Base-by-base conservation (phyloP, 257 asterid genomes). In the Ilex aquifolium region DNA sequence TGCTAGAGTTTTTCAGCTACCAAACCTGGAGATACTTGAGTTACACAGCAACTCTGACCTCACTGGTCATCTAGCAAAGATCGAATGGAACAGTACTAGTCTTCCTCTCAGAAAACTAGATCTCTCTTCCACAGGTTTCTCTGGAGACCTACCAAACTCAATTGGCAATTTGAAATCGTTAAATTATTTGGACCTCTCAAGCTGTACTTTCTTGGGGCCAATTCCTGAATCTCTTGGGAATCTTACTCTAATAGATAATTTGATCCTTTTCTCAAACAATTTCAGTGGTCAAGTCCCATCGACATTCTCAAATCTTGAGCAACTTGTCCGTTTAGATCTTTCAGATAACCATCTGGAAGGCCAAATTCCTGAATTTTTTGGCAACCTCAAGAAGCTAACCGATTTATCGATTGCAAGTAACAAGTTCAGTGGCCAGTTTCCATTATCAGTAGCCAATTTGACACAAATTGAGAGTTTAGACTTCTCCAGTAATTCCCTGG, bases 191-290 rank as follows among this genome's bases (percentile, higher is more conserved):
- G 67, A 48, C 39, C 53, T 74, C 57, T 64, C 69, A 39, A 2
- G 46, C 57, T 64, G 74, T 61, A 59, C 64, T 29, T 64, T 65
- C 48, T 67, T 49, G 61, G 72, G 77, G 21, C 15, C 46, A 27
- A 63, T 75, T 63, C 77, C 80, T 46, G 44, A 44, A 59, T 58
- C 80, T 44, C 50, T 71, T 8, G 68, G 68, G 30, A 61, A 75
- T 51, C 76, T 75, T 21, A 63, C 44, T 11, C 21, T 63, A 31
- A 52, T 71, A 55, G 32, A 40, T 16, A 3, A 10, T 16, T 63
- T 71, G 46, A 6, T 12, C 13, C 71, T 75, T 48, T 46, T 15
- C 5, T 12, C 7, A 2, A 76, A 76, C 57, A 71, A 56, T 54
- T 53, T 75, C 57, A 60, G 29, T 13, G 80, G 77, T 39, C 31